A percentile compares a stretch with the other conserved stretches of the same genome.
Evolutionary conservation across 163 green algal species (phyloP).

Genomic region (Scenedesmus sp.): DNA sequence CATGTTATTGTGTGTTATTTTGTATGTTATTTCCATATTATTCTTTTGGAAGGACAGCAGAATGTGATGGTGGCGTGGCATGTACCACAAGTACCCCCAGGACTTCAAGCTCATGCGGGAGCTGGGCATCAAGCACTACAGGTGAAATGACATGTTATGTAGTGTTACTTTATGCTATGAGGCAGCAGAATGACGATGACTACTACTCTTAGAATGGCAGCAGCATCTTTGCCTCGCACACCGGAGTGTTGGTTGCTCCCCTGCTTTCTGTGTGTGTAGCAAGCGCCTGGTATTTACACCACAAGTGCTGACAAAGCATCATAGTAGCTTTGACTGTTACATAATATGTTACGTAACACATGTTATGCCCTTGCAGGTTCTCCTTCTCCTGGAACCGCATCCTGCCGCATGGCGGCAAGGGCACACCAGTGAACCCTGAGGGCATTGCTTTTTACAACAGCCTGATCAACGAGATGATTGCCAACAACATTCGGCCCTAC

Average conservation of each 20-base stretch:
- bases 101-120: conserved; percentile 65
- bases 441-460: conserved; percentile 76
- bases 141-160: conserved; percentile 16
- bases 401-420: conserved; percentile 35
- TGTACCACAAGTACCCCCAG: conserved; percentile 64
- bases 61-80: conserved; percentile 60
- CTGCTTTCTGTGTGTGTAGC: too few relatives aligned
- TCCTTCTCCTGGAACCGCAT: conserved; percentile 57
- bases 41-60: neutral
- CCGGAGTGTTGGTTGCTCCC: too few relatives aligned
- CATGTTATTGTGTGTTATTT: neutral
- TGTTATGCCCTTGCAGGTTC: conserved; percentile 31
- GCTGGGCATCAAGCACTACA: conserved; percentile 63
- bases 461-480: conserved; percentile 70
- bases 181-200: too few relatives aligned
- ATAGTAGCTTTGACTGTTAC: too few relatives aligned
- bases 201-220: too few relatives aligned
- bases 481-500: conserved; percentile 68
- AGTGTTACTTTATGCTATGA: neutral
- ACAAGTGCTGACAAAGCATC: too few relatives aligned
- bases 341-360: too few relatives aligned
- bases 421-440: conserved; percentile 55
- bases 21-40: neutral
- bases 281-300: too few relatives aligned
- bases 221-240: too few relatives aligned